phyloP scores from a whole-genome alignment of 1,139 yeast species.

The Kazachstania sp. region DNA sequence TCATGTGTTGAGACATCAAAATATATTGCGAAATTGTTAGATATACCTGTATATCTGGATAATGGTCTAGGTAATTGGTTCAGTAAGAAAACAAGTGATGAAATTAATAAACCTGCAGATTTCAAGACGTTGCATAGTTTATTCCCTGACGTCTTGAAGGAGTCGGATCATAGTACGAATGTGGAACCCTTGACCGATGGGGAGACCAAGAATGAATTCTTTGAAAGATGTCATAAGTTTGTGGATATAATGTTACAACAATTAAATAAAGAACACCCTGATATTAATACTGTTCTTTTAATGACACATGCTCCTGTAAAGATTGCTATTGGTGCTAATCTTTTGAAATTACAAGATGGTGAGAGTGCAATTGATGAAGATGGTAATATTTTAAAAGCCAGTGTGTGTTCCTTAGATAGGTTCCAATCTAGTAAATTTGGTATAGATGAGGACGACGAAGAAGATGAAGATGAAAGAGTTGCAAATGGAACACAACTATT shows the following conservation, averaged over 20 bases:
- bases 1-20: slow-evolving; percentile 79
- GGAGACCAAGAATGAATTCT: slow-evolving; percentile 57
- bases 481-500: slow-evolving; percentile 2
- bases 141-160: slow-evolving; percentile 41
- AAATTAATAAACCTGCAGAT: slow-evolving; percentile 53
- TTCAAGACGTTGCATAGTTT: slow-evolving; percentile 40
- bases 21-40: slow-evolving; percentile 52
- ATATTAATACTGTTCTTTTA: slow-evolving; percentile 47
- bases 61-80: slow-evolving; percentile 72
- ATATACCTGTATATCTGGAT: slow-evolving; percentile 53
- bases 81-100: slow-evolving; percentile 33
- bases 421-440: slow-evolving; percentile 37
- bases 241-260: slow-evolving; percentile 43
- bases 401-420: slow-evolving; percentile 51
- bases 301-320: slow-evolving; percentile 82
- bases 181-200: slow-evolving; percentile 50
- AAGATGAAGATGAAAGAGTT: slow-evolving; percentile 7
- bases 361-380: slow-evolving; percentile 38
- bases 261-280: slow-evolving; percentile 47
- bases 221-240: slow-evolving; percentile 44
- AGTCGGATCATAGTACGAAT: slow-evolving; percentile 41
- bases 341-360: slow-evolving; percentile 43
- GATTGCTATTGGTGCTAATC: slow-evolving; percentile 65
- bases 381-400: slow-evolving; percentile 44
- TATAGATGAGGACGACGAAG: slow-evolving; percentile 26